These are phyloP conservation scores for Turritis glabra DNA, from an alignment of 345 rosid genomes.

Conservation along the genomic window DNA sequence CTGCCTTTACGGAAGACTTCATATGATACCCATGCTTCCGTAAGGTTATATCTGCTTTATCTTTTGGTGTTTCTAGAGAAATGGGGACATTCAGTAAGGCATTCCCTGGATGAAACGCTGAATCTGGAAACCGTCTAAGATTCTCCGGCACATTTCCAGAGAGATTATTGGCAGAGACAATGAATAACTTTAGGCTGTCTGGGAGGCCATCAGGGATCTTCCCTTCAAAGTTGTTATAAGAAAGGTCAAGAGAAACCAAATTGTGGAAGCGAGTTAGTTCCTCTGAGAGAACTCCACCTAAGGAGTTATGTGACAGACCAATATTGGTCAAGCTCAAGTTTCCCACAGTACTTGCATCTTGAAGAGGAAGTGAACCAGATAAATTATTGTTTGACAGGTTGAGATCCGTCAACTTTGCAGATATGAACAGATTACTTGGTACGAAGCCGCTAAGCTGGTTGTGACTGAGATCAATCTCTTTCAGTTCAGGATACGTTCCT, in stretches of 20 bases:
- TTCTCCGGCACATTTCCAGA: constrained; percentile 73
- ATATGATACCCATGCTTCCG: constrained; percentile 38
- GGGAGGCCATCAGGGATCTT: constrained; percentile 66
- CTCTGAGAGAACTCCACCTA: constrained; percentile 55
- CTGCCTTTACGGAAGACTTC: constrained; percentile 52
- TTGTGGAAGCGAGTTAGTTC: constrained; percentile 49
- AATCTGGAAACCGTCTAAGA: constrained; percentile 70
- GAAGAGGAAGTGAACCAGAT: constrained; percentile 66
- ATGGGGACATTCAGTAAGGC: constrained; percentile 50
- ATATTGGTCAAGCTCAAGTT: constrained; percentile 62
- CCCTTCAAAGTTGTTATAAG: constrained; percentile 72
- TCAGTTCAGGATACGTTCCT: constrained; percentile 64
- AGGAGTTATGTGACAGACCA: constrained; percentile 69
- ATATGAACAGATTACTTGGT: constrained; percentile 58
- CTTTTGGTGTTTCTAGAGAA: constrained; percentile 46
- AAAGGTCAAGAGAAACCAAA: constrained; percentile 63
- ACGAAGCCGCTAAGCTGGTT: constrained; percentile 62
- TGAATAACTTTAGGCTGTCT: constrained; percentile 55
- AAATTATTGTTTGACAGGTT: constrained; percentile 73
- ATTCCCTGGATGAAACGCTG: constrained; percentile 89
- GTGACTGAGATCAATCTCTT: constrained; percentile 67
- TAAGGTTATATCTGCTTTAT: constrained; percentile 37
- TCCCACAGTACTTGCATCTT: constrained; percentile 40
- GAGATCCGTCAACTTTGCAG: constrained; percentile 60
- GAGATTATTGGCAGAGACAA: constrained; percentile 72